phyloP scores from a whole-genome alignment of 202 grass and related monocot species.

The Dendrocalamus latiflorus region DNA sequence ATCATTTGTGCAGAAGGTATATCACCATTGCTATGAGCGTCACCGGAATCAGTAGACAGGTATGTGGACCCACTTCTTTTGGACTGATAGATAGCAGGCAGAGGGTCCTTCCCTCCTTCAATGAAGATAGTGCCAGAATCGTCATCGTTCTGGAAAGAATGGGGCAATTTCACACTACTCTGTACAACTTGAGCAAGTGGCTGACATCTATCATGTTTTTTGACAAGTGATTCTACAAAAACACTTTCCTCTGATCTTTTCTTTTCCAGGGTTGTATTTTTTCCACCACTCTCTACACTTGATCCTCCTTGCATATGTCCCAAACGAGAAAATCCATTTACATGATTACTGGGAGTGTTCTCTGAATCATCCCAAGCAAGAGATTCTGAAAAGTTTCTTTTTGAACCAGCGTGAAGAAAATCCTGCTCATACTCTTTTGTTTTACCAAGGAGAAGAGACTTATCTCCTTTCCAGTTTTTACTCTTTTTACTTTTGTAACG shows the following conservation, averaged over 20 bases:
- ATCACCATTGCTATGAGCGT: conserved; percentile 33
- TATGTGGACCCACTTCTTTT: conserved; percentile 37
- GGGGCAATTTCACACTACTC: conserved; percentile 36
- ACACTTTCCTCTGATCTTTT: conserved; percentile 39
- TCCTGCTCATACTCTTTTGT: conserved; percentile 30
- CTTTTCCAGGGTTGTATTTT: conserved; percentile 27
- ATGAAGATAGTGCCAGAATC: conserved; percentile 29
- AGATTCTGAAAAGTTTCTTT: conserved; percentile 41
- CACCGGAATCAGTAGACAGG: conserved; percentile 45
- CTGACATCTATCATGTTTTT: conserved; percentile 62
- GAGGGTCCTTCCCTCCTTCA: conserved; percentile 26
- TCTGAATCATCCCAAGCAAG: conserved; percentile 25
- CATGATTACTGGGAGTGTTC: conserved; percentile 9
- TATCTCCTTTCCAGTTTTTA: conserved; percentile 38
- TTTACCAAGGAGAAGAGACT: conserved; percentile 24
- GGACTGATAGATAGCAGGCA: conserved; percentile 8
- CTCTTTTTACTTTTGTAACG: conserved; percentile 54
- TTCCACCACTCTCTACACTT: not conserved
- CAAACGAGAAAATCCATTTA: conserved; percentile 28
- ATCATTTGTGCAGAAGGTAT: conserved; percentile 32
- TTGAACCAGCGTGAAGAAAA: conserved; percentile 33
- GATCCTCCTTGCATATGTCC: conserved; percentile 21
- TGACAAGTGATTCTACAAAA: conserved; percentile 47
- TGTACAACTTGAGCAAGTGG: conserved; percentile 60
- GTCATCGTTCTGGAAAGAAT: conserved; percentile 2